These are phyloP conservation scores for Lanmaoa rubissima DNA, from an alignment of 768 basidiomycete genomes.

Conservation along the genomic window DNA sequence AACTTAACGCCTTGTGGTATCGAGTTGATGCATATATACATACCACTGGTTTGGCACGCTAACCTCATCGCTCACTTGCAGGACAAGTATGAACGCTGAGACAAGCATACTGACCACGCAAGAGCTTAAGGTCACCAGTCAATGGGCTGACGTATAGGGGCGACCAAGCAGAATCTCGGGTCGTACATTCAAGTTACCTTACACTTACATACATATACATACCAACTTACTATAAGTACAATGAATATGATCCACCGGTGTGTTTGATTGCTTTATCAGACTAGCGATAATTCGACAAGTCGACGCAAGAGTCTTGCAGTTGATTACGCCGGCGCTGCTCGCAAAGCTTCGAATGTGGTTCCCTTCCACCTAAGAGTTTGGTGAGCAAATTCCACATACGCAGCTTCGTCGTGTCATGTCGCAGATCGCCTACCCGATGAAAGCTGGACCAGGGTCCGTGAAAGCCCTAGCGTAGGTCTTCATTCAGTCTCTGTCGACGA, in stretches of 20 bases:
- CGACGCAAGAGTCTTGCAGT: no score
- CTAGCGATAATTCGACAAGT: background rate
- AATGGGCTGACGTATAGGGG: background rate
- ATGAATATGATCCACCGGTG: background rate
- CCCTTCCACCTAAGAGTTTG: conserved; percentile 11
- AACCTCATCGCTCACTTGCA: no score
- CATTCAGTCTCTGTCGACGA: background rate
- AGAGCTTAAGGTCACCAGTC: background rate
- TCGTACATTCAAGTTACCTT: background rate
- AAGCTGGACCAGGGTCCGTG: conserved; percentile 25
- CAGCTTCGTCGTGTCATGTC: background rate
- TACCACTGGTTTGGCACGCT: no score
- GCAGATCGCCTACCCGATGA: conserved; percentile 21
- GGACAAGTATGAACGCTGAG: background rate
- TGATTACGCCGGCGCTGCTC: background rate
- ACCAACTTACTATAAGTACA: background rate
- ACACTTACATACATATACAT: background rate
- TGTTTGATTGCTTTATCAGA: background rate
- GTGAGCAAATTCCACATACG: background rate
- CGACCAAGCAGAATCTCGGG: background rate
- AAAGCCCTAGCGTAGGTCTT: conserved; percentile 18
- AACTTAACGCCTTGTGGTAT: background rate
- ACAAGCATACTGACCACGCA: background rate
- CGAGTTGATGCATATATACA: background rate
- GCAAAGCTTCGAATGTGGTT: conserved; percentile 11